phyloP scores from a whole-genome alignment of 1,139 yeast species.

The Tardiomyces depauwii region DNA sequence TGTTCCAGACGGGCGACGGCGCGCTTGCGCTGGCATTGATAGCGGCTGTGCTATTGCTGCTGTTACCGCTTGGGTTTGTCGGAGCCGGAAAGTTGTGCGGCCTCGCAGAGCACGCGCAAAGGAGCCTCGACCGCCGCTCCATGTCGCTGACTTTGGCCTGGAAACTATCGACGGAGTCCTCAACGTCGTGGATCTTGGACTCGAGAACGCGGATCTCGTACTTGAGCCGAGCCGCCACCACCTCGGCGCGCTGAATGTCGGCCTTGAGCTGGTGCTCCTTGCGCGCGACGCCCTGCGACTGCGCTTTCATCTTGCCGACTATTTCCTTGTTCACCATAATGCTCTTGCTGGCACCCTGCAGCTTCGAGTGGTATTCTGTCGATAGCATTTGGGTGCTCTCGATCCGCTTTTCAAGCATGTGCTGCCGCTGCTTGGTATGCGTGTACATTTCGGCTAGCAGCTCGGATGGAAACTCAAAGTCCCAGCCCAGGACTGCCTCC shows the following conservation, averaged over 20 bases:
- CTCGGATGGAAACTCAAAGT: background rate
- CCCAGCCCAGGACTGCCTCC: background rate
- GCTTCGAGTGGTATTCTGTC: background rate
- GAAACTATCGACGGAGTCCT: constrained; percentile 51
- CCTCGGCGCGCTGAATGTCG: constrained; percentile 52
- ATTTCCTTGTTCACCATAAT: background rate
- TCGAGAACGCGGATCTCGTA: constrained; percentile 70
- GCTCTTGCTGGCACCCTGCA: background rate
- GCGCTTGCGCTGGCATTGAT: too few species aligned
- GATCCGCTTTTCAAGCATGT: background rate
- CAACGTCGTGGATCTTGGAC: constrained; percentile 70
- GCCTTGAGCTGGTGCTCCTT: constrained; percentile 29
- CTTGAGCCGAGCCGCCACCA: constrained; percentile 62
- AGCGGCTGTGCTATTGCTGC: too few species aligned
- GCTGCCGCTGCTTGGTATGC: background rate
- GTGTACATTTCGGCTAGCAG: background rate
- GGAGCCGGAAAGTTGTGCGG: background rate
- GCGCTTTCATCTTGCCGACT: constrained; percentile 9
- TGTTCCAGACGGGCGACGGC: background rate
- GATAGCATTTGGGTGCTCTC: background rate
- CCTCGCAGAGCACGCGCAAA: background rate
- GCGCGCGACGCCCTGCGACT: constrained; percentile 26
- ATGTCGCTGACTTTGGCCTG: constrained; percentile 14
- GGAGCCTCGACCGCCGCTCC: constrained; percentile 4
- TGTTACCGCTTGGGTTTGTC: too few species aligned